These are phyloP conservation scores for Phialophora expanda DNA, from an alignment of 2,329 filamentous ascomycete genomes.

Conservation along the genomic window DNA sequence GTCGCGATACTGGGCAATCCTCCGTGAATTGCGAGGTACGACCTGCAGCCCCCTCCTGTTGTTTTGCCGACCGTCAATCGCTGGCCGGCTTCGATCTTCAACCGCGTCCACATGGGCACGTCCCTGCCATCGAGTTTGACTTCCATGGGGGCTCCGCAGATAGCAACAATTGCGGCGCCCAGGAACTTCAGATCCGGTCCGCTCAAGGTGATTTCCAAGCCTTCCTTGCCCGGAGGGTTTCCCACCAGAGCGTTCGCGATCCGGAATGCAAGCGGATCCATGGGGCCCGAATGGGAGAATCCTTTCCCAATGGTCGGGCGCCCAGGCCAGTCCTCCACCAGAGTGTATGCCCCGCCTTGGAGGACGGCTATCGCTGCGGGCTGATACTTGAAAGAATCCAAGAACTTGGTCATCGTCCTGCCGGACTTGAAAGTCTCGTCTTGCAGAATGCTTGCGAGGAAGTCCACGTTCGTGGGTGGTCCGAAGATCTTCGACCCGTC, in stretches of 20 bases:
- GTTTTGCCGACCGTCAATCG: slow-evolving; percentile 62
- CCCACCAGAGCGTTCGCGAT: slow-evolving; percentile 66
- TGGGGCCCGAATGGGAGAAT: slow-evolving; percentile 64
- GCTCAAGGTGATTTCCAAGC: slow-evolving; percentile 64
- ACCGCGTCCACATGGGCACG: slow-evolving; percentile 61
- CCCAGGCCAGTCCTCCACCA: slow-evolving; percentile 64
- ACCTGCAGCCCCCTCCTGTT: slow-evolving; percentile 59
- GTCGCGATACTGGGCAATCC: slow-evolving; percentile 61
- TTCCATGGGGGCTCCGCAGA: slow-evolving; percentile 63
- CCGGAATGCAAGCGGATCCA: slow-evolving; percentile 64
- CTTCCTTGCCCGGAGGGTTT: slow-evolving; percentile 59
- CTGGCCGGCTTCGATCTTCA: slow-evolving; percentile 58
- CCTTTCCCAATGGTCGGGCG: slow-evolving; percentile 63
- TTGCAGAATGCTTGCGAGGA: slow-evolving; percentile 58
- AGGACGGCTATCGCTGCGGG: slow-evolving; percentile 62
- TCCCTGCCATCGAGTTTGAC: slow-evolving; percentile 56
- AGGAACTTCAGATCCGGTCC: slow-evolving; percentile 65
- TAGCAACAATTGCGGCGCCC: slow-evolving; percentile 59
- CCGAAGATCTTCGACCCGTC: slow-evolving; percentile 56
- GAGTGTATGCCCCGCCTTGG: slow-evolving; percentile 61
- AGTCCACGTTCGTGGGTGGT: slow-evolving; percentile 64
- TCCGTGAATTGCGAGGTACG: slow-evolving; percentile 64
- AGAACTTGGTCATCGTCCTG: slow-evolving; percentile 62
- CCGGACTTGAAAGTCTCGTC: slow-evolving; percentile 55
- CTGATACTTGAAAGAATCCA: slow-evolving; percentile 57